Evolutionary conservation across 2,329 filamentous ascomycete genomes (phyloP).

Genomic region (Graphilbum ipis-grandicollis): DNA sequence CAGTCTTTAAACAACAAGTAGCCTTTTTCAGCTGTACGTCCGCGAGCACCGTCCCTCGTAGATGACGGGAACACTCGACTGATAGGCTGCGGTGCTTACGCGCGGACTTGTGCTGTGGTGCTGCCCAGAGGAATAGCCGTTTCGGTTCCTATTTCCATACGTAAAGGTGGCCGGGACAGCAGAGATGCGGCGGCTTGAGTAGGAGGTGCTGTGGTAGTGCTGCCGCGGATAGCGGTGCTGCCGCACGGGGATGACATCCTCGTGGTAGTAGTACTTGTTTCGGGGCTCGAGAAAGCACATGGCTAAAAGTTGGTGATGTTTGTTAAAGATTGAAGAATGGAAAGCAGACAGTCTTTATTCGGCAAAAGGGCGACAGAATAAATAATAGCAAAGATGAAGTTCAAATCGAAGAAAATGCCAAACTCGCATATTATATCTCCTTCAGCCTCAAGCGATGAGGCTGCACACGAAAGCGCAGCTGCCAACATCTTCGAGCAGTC

Average conservation of each 20-base stretch:
- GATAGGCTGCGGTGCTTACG: not conserved
- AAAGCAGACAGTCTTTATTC: no score
- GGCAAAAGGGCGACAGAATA: no score
- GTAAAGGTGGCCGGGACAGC: slow-evolving; percentile 2
- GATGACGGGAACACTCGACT: slow-evolving; percentile 22
- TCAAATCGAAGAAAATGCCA: no score
- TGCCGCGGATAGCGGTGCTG: not conserved
- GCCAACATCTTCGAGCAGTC: no score
- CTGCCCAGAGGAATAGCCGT: slow-evolving; percentile 9
- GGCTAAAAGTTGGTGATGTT: no score
- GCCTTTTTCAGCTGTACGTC: no score
- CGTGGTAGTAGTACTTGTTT: slow-evolving; percentile 34
- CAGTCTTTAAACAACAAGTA: no score
- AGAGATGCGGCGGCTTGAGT: slow-evolving; percentile 4
- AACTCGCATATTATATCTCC: no score
- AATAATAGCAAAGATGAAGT: no score
- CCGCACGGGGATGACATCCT: slow-evolving; percentile 27
- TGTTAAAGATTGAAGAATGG: no score
- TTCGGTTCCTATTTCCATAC: slow-evolving; percentile 3
- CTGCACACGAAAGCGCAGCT: no score
- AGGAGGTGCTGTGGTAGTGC: not conserved
- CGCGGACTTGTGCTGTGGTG: slow-evolving; percentile 19
- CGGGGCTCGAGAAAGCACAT: slow-evolving; percentile 35
- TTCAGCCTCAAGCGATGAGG: no score
- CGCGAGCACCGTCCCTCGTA: slow-evolving; percentile 16